phyloP scores from a whole-genome alignment of 1,139 yeast genomes.

The Sugiyamaella pinicola region DNA sequence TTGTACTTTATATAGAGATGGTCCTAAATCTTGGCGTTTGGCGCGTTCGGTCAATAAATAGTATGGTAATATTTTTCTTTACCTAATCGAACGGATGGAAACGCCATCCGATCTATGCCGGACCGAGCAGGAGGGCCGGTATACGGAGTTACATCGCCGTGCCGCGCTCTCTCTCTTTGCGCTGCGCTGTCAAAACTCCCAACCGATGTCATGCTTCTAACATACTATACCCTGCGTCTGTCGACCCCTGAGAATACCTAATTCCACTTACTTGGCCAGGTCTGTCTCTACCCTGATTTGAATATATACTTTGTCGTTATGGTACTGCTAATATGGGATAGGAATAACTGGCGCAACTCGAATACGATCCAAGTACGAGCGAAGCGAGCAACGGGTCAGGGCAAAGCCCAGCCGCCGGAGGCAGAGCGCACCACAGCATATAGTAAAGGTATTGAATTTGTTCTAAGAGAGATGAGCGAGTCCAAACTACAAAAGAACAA shows the following conservation, averaged over 20 bases:
- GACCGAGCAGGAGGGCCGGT: neutral
- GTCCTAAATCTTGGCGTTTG: neutral
- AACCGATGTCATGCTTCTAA: too few species aligned
- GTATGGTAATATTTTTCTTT: neutral
- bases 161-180: too few species aligned
- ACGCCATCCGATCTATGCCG: neutral
- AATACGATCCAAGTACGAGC: too few species aligned
- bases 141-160: too few species aligned
- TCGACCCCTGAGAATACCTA: neutral
- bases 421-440: too few species aligned
- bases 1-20: neutral
- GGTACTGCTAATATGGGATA: neutral
- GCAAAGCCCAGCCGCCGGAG: neutral
- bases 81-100: neutral
- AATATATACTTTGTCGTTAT: neutral
- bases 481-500: neutral
- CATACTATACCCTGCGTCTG: too few species aligned
- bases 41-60: neutral
- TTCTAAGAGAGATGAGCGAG: neutral
- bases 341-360: neutral
- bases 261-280: neutral
- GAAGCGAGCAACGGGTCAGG: neutral
- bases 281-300: neutral
- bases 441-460: neutral
- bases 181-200: too few species aligned